Base-by-base conservation (phyloP, 2,329 filamentous ascomycete species). In the Emericellopsis atlantica region DNA sequence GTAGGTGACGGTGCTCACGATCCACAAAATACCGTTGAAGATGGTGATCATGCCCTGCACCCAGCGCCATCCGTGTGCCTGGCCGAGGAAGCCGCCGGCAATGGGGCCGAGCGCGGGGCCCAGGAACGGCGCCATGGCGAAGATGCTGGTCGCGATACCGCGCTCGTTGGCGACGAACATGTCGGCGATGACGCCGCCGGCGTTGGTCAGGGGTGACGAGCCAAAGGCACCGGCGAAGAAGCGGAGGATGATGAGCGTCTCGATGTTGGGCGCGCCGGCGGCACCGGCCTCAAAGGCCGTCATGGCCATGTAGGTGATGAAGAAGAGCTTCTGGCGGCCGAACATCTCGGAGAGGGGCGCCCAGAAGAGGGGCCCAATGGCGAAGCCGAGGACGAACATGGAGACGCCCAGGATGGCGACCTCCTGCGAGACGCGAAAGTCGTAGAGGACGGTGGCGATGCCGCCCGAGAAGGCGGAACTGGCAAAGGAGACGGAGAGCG, bases 401-500 rank as follows among this genome's bases (percentile, higher is more conserved):
- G 77, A 80, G 12, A 83, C 65, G 10, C 78, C 78, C 2, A 82
- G 64, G 21, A 74, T 78, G 32, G 68, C 70, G 7, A 80, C 58
- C 48, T 74, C 72, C 1, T 49, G 49, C 1, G 59, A 62, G 23
- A 75, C 65, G 11, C 59, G 43, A 46, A 84, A 83, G 29, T 76
- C 63, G 2, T 45, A 35, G 12, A 78, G 64, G 40, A 85, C 66
- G 38, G 75, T 61, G 8, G 48, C 43, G 12, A 78, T 55, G 37
- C 74, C 75, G 11, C 76, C 75, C 4, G 73, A 74, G 55, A 76
- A 84, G 26, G 81, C 81, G 2, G 77, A 81, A 15, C 79, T 83
- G 41, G 76, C 74, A 49, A 88, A 81, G 3, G 83, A 67, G 24
- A 86, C 79, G 23, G 71, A 79, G 35, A 88, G 67, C 1, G 80